Evolutionary conservation across 192 early-diverging fungal species (phyloP).

Genomic region (Rhizophagus prolifer): DNA sequence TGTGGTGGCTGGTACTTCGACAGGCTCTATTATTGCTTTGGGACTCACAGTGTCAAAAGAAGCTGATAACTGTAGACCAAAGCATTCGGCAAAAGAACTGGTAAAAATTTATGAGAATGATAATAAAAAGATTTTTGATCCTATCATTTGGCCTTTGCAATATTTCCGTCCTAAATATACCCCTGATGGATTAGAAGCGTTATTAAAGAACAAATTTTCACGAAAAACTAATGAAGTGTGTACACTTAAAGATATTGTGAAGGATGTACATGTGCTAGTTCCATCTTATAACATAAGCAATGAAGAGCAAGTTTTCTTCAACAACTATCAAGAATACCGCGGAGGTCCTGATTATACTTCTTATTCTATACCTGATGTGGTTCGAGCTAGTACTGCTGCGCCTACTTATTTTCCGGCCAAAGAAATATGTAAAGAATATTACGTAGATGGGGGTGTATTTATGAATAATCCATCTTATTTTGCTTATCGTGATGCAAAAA

Average conservation of each 20-base stretch:
- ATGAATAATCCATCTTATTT: constrained; percentile 14
- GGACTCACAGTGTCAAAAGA: neutral
- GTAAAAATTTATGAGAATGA: neutral
- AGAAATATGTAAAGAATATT: neutral
- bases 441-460: neutral
- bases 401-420: constrained; percentile 1
- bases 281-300: neutral
- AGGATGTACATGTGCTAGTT: neutral
- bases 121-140: neutral
- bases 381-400: constrained; percentile 9
- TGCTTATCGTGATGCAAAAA: neutral
- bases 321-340: neutral
- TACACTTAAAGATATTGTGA: neutral
- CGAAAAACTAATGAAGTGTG: no score
- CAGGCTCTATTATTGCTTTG: constrained; percentile 18
- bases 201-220: neutral
- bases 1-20: constrained; percentile 10
- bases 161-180: neutral
- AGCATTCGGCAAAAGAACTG: neutral
- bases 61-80: neutral
- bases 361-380: neutral
- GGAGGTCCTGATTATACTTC: no score
- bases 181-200: neutral
- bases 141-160: neutral
- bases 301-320: neutral